These are phyloP conservation scores for Coniella lustricola DNA, from an alignment of 2,329 filamentous ascomycete species.

Conservation along the genomic window DNA sequence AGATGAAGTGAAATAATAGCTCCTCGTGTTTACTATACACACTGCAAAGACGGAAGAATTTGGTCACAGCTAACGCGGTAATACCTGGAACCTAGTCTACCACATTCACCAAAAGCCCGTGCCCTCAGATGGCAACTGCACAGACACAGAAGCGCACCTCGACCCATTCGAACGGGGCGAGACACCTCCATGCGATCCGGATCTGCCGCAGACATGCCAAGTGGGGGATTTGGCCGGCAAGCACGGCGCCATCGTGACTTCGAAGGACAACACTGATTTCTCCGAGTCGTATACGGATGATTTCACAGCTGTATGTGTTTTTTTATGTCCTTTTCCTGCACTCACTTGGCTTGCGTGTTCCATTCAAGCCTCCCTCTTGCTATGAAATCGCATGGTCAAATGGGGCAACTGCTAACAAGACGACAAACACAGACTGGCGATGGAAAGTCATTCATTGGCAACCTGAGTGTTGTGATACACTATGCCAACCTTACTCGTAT, in stretches of 20 bases:
- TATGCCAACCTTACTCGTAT: slow-evolving; percentile 57
- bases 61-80: no score
- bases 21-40: no score
- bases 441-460: slow-evolving; percentile 51
- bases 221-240: slow-evolving; percentile 73
- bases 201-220: slow-evolving; percentile 58
- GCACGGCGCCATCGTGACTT: slow-evolving; percentile 51
- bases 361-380: no score
- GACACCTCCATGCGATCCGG: slow-evolving; percentile 50
- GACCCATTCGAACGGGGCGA: slow-evolving; percentile 64
- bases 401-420: neutral
- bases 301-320: slow-evolving; percentile 38
- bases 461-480: slow-evolving; percentile 59
- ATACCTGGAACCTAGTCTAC: slow-evolving; percentile 56
- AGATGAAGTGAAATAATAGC: no score
- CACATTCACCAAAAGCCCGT: slow-evolving; percentile 64
- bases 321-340: neutral
- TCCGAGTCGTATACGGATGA: slow-evolving; percentile 41
- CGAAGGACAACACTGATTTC: slow-evolving; percentile 36
- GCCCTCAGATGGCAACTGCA: slow-evolving; percentile 63
- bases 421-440: slow-evolving; percentile 27
- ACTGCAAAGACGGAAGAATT: no score
- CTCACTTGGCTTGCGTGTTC: no score
- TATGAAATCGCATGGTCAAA: neutral
- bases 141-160: slow-evolving; percentile 57